Base-by-base conservation (phyloP, 1,284 basidiomycete species). In the Marasmius oreades region DNA sequence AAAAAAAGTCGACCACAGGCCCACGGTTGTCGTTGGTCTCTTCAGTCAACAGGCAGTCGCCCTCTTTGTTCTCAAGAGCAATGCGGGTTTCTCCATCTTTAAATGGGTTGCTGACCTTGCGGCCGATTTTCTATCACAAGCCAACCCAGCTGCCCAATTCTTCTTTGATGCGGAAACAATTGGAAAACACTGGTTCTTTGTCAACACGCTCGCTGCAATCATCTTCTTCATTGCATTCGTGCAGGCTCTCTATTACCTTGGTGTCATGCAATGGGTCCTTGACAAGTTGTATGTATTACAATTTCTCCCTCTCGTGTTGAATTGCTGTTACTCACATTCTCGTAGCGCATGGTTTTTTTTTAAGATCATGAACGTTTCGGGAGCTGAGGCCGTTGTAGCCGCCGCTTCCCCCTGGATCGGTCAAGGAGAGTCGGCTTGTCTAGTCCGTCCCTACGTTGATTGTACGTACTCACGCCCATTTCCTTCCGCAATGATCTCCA, bases 351-450 rank as follows among this genome's bases (percentile, higher is more conserved):
- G 91, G 92, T 82, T 95, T 75, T 95, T 96, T 81, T 92, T 91
- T 79, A 93, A 93, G 72, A 72, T 90, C 53, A 82, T 95, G 84
- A 85, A 89, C 61, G 81, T 93, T 28, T 92, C 90, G 24, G 93
- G 93, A 64, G 93, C 92, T 5, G 93, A 95, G 69, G 92, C 93
- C 34, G 90, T 95, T 61, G 92, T 95, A 52, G 93, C 94, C 36
- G 88, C 93, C 52, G 87, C 93, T 16, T 94, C 92, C 1, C 93
- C 93, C 16, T 96, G 92, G 83, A 87, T 95, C 66, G 93, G 93
- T 18, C 90, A 92, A 75, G 90, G 91, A 67, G 92, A 94, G 71
- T 90, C 85, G 47, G 91, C 90, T 44, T 93, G 89, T 74, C 79
- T 93, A 60, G 89, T 93, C 64, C 81, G 81, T 58, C 93, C 93